Percentiles rank a stretch among this genome's conserved stretches.
Conservation (phyloP, 2,329 filamentous ascomycete genomes). For the Whalleya microplaca region DNA sequence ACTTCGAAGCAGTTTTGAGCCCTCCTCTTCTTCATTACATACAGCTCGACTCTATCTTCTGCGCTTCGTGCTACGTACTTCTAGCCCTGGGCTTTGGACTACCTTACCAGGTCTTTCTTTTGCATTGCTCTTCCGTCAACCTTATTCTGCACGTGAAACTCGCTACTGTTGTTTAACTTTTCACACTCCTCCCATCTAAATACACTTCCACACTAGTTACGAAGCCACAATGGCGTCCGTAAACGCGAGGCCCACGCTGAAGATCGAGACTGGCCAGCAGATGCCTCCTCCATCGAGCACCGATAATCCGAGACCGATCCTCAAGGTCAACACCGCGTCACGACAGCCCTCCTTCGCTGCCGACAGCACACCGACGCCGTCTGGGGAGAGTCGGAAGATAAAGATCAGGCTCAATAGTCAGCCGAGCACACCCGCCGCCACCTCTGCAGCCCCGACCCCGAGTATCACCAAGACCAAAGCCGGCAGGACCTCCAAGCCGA, state of each 20-base stretch:
- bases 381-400: slow-evolving; percentile 39
- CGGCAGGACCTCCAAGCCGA: slow-evolving; percentile 62
- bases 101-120: no score
- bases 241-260: slow-evolving; percentile 35
- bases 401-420: slow-evolving; percentile 45
- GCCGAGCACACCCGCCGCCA: slow-evolving; percentile 35
- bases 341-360: slow-evolving; percentile 34
- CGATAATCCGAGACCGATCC: slow-evolving; percentile 36
- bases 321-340: slow-evolving; percentile 38
- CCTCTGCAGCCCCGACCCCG: slow-evolving; percentile 27
- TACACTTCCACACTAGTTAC: background rate
- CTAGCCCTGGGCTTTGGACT: no score
- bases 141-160: background rate
- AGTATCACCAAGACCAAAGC: slow-evolving; percentile 58
- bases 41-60: background rate
- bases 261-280: slow-evolving; percentile 33
- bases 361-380: slow-evolving; percentile 33
- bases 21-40: background rate
- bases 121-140: background rate
- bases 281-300: slow-evolving; percentile 36
- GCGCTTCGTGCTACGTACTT: no score
- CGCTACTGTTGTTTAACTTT: background rate
- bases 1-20: background rate
- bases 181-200: background rate
- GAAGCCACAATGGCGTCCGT: slow-evolving; percentile 30